Evolutionary conservation across 2,329 filamentous ascomycete species (phyloP), one percentile per base, ranked within the genome.

Genomic region (Dothistroma septosporum): DNA sequence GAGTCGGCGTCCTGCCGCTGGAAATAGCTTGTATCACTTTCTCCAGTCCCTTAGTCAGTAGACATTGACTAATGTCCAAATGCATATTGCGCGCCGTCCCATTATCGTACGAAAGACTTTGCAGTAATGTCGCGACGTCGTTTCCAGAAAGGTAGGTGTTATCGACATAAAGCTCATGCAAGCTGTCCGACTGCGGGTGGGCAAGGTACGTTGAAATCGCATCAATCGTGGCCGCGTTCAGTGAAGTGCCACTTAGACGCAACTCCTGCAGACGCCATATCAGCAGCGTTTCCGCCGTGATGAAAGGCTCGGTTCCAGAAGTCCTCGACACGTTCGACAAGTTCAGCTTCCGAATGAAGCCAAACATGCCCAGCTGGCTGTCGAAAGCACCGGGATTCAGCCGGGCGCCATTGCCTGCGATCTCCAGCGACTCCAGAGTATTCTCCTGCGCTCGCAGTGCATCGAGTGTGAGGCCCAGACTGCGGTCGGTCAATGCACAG

Each of bases 181-280:
- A 77, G 21, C 79, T 81, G 55, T 81, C 77, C 6, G 87, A 90
- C 64, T 83, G 32, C 4, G 72, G 72, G 63, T 74, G 72, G 24
- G 69, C 72, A 22, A 90, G 79, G 70, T 90, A 90, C 22, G 82
- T 83, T 22, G 72, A 69, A 19, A 90, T 82, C 0, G 86, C 82
- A 65, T 88, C 85, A 1, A 90, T 81, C 4, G 85, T 88, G 64
- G 83, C 79, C 46, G 82, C 75, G 66, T 89, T 90, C 35, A 85
- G 71, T 1, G 80, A 77, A 6, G 87, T 87, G 44, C 85, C 84
- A 67, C 85, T 89, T 57, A 90, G 72, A 44, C 83, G 80, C 31
- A 90, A 74, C 63, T 88, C 86, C 69, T 89, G 84, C 10, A 90
- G 76, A 57, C 81, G 80, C 87, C 88, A 90, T 49, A 83, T 82